Percentiles rank a stretch among this genome's conserved stretches.
These are phyloP conservation scores for Aspergillus carbonarius DNA, from an alignment of 2,329 filamentous ascomycete genomes.

Conservation along the genomic window DNA sequence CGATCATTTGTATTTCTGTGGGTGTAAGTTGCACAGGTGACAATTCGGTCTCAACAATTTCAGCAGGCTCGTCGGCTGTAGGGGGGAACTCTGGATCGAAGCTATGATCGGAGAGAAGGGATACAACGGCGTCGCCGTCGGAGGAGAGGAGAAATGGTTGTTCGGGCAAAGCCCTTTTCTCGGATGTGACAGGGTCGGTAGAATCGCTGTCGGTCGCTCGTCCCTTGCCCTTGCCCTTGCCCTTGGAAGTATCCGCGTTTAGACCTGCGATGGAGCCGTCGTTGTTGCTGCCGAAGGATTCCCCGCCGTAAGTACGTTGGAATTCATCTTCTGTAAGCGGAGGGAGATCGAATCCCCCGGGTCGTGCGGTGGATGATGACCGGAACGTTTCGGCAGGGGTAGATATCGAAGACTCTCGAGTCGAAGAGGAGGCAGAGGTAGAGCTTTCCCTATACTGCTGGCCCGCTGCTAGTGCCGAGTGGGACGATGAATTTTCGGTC, in stretches of 20 bases:
- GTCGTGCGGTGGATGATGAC: conserved; percentile 12
- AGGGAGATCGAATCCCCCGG: conserved; percentile 20
- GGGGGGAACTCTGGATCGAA: conserved; percentile 32
- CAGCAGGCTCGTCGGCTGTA: conserved; percentile 26
- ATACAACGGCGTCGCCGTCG: conserved; percentile 45
- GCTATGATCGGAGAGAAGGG: conserved; percentile 36
- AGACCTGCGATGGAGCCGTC: background rate
- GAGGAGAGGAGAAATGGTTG: conserved; percentile 14
- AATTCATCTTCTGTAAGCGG: conserved; percentile 25
- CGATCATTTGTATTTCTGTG: conserved; percentile 29
- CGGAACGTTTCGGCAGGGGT: conserved; percentile 24
- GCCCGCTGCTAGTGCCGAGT: conserved; percentile 20
- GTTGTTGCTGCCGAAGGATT: background rate
- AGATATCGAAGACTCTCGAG: background rate
- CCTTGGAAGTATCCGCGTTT: background rate
- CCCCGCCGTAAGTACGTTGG: conserved; percentile 15
- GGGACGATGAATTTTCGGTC: conserved; percentile 17
- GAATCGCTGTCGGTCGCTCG: background rate
- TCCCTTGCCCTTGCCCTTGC: conserved; percentile 20
- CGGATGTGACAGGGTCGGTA: background rate
- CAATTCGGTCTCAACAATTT: conserved; percentile 21
- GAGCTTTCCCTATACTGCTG: conserved; percentile 16
- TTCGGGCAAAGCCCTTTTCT: background rate
- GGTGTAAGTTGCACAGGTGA: conserved; percentile 23
- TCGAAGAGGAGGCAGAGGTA: conserved; percentile 11